These are phyloP conservation scores for Aspergillus tubingensis DNA, from an alignment of 2,329 filamentous ascomycete species.

Conservation along the genomic window DNA sequence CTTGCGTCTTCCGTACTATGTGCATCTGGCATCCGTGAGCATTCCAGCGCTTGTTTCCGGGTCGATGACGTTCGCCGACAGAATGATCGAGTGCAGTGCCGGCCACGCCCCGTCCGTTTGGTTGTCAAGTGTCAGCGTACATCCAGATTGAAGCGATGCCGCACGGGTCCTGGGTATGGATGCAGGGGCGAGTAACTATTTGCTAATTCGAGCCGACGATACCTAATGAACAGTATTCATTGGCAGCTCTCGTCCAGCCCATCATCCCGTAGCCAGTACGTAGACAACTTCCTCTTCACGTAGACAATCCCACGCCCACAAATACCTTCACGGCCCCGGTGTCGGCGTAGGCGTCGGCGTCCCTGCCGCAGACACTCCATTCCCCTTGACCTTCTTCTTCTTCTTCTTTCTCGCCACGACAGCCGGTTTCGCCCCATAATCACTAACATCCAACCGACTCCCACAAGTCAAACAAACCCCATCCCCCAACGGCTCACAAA, in stretches of 20 bases:
- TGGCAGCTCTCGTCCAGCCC: background rate
- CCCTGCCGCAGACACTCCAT: conserved; percentile 53
- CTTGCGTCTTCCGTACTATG: background rate
- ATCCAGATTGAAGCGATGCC: background rate
- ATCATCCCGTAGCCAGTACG: background rate
- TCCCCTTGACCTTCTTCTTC: conserved; percentile 68
- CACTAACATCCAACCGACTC: conserved; percentile 72
- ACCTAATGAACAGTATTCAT: background rate
- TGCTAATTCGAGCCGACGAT: background rate
- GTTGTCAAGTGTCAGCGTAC: background rate
- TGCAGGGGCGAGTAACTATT: background rate
- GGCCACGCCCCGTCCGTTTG: background rate
- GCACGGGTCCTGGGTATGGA: background rate
- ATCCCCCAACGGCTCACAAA: conserved; percentile 67
- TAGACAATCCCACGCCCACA: background rate
- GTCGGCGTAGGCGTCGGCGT: conserved; percentile 61
- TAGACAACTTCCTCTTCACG: background rate
- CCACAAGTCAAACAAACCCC: conserved; percentile 81
- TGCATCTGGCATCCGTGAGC: background rate
- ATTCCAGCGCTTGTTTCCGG: background rate
- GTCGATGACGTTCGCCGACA: background rate
- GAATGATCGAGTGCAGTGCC: background rate
- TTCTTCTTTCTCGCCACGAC: conserved; percentile 72
- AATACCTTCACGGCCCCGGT: conserved; percentile 30
- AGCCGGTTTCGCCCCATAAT: conserved; percentile 74